Evolutionary conservation across 352 stramenopile genomes (phyloP).

Genomic region (Globisporangium spiculum): DNA sequence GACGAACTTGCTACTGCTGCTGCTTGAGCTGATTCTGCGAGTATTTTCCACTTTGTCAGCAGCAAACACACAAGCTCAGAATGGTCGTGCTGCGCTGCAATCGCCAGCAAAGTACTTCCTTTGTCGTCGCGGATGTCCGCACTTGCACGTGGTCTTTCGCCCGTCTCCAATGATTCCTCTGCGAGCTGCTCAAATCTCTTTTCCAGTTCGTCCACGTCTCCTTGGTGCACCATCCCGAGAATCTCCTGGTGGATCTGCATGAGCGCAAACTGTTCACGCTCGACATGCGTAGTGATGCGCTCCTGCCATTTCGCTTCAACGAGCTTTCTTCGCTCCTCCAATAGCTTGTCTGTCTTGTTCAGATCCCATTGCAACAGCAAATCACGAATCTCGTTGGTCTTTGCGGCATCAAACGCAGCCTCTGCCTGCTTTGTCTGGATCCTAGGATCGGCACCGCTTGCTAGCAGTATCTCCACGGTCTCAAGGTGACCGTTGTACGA

Average conservation of each 20-base stretch:
- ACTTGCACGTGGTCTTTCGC: slow-evolving; percentile 57
- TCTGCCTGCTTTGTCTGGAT: slow-evolving; percentile 75
- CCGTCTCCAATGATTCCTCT: slow-evolving; percentile 59
- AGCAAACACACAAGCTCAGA: slow-evolving; percentile 54
- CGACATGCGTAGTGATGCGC: slow-evolving; percentile 81
- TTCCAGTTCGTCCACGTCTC: slow-evolving; percentile 51
- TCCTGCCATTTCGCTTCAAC: slow-evolving; percentile 84
- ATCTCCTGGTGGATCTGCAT: slow-evolving; percentile 83
- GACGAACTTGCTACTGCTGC: slow-evolving; percentile 22
- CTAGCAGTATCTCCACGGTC: slow-evolving; percentile 63
- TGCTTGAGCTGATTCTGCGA: slow-evolving; percentile 25
- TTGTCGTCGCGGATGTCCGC: slow-evolving; percentile 78
- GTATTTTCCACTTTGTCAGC: slow-evolving; percentile 58
- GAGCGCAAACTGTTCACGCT: slow-evolving; percentile 79
- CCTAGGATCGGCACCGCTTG: slow-evolving; percentile 70
- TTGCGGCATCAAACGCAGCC: slow-evolving; percentile 84
- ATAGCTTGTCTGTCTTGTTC: slow-evolving; percentile 56
- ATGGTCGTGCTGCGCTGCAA: slow-evolving; percentile 75
- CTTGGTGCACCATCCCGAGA: slow-evolving; percentile 40
- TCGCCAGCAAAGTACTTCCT: slow-evolving; percentile 67
- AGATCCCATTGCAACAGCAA: slow-evolving; percentile 73
- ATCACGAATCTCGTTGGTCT: slow-evolving; percentile 59
- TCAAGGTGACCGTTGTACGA: slow-evolving; percentile 84
- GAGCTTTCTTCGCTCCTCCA: slow-evolving; percentile 55
- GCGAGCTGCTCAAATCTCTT: slow-evolving; percentile 65